phyloP scores from a whole-genome alignment of 768 basidiomycete species.

The Dentipellis sp. region DNA sequence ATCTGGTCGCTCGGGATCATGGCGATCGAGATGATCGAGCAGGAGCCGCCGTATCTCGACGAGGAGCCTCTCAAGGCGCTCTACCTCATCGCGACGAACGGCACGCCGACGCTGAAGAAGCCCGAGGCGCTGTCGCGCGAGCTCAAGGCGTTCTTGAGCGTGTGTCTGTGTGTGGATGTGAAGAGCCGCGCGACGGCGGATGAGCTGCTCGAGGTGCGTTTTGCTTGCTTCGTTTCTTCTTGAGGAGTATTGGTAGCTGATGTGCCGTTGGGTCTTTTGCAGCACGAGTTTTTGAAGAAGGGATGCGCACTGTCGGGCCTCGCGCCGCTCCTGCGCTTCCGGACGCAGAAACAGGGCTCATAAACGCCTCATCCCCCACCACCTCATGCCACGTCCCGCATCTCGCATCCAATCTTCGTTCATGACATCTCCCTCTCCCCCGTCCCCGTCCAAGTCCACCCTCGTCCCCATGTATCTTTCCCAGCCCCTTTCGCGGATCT shows the following conservation, averaged over 20 bases:
- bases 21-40: conserved; percentile 99
- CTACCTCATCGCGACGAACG: conserved; percentile 95
- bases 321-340: conserved; percentile 76
- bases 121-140: conserved; percentile 88
- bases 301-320: conserved; percentile 76
- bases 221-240: conserved; percentile 3
- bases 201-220: conserved; percentile 72
- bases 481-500: too few species aligned
- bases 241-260: conserved; percentile 5
- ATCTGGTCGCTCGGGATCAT: conserved; percentile 97
- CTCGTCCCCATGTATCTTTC: too few species aligned
- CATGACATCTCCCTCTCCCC: too few species aligned
- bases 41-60: conserved; percentile 91
- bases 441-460: too few species aligned
- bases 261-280: conserved; percentile 3
- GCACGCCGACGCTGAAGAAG: conserved; percentile 95
- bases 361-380: conserved; percentile 5
- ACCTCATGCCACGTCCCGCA: too few species aligned
- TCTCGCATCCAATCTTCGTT: too few species aligned
- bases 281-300: conserved; percentile 95
- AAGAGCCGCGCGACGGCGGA: conserved; percentile 84
- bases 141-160: conserved; percentile 92
- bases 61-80: conserved; percentile 93
- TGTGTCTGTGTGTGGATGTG: conserved; percentile 97
- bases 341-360: conserved; percentile 48